Evolutionary conservation across 2,329 filamentous ascomycete species (phyloP).

Genomic region (Cladophialophora yegresii): DNA sequence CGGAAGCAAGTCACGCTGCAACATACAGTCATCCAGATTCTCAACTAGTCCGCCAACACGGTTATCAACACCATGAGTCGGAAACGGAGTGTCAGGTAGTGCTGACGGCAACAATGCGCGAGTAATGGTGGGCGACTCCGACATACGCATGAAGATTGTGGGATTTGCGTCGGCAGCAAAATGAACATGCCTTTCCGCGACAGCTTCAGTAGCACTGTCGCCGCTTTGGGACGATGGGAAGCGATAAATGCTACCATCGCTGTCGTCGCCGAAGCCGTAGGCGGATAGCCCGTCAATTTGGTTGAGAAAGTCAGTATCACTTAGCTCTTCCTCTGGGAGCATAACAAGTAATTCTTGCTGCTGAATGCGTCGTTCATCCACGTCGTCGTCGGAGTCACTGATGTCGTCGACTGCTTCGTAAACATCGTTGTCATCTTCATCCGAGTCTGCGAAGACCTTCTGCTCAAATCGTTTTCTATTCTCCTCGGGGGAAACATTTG

Average conservation of each 20-base stretch:
- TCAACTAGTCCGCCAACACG: constrained; percentile 20
- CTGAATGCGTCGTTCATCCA: constrained; percentile 68
- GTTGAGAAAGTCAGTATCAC: constrained; percentile 34
- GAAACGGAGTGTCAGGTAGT: constrained; percentile 26
- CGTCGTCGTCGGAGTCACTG: constrained; percentile 76
- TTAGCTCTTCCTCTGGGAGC: constrained; percentile 42
- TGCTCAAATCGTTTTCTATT: constrained; percentile 33
- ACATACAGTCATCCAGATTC: constrained; percentile 35
- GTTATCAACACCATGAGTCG: constrained; percentile 14
- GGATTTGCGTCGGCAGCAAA: constrained; percentile 53
- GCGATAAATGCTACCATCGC: constrained; percentile 41
- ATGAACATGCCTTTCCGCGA: constrained; percentile 65
- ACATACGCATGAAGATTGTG: constrained; percentile 27
- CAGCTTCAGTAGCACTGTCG: constrained; percentile 44
- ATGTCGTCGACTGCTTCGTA: constrained; percentile 79
- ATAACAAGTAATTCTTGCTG: constrained; percentile 34
- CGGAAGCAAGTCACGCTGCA: constrained; percentile 15
- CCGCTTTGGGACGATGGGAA: constrained; percentile 32
- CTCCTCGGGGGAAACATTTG: constrained; percentile 29
- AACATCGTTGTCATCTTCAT: constrained; percentile 42
- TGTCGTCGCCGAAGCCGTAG: constrained; percentile 37
- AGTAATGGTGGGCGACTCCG: constrained; percentile 36
- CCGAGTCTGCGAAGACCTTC: constrained; percentile 36
- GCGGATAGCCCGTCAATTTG: constrained; percentile 37
- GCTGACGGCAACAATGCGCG: constrained; percentile 36